These are phyloP conservation scores for Phytophthora pisi DNA, from an alignment of 352 stramenopile species.

Conservation along the genomic window DNA sequence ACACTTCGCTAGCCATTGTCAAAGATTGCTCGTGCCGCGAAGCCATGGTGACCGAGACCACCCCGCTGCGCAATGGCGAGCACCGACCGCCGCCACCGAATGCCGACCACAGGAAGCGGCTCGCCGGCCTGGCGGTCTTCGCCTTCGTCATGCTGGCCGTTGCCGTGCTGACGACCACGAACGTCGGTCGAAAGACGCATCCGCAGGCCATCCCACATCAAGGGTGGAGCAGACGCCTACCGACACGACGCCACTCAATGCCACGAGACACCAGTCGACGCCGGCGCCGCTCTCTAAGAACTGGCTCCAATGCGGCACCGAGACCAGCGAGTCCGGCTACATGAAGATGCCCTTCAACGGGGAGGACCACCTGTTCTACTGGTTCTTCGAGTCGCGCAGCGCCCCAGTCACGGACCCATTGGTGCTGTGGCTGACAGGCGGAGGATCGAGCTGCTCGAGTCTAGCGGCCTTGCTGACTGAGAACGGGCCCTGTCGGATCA, in stretches of 20 bases:
- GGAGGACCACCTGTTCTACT: constrained; percentile 64
- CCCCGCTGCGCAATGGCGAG: constrained; percentile 26
- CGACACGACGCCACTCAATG: constrained; percentile 10
- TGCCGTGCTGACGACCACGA: constrained; percentile 30
- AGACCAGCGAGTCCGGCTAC: constrained; percentile 51
- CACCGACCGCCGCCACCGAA: neutral
- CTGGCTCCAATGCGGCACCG: constrained; percentile 32
- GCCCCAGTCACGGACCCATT: constrained; percentile 62
- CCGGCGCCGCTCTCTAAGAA: constrained; percentile 13
- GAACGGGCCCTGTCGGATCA: constrained; percentile 60
- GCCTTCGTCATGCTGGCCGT: constrained; percentile 22
- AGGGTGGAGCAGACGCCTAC: constrained; percentile 3
- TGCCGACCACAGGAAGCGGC: constrained; percentile 12
- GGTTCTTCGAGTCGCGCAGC: constrained; percentile 62
- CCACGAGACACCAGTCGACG: neutral
- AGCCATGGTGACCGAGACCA: constrained; percentile 34
- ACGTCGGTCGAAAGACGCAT: constrained; percentile 5
- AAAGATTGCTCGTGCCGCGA: neutral
- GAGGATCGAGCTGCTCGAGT: constrained; percentile 46
- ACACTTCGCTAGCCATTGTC: neutral
- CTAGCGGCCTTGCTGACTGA: constrained; percentile 48
- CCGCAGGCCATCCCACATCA: constrained; percentile 9
- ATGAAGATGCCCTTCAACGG: constrained; percentile 42
- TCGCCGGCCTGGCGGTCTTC: constrained; percentile 28
- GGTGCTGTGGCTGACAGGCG: constrained; percentile 70